Base-by-base conservation (phyloP, 2,329 filamentous ascomycete species). In the Neophaeococcomyces mojaviensis region DNA sequence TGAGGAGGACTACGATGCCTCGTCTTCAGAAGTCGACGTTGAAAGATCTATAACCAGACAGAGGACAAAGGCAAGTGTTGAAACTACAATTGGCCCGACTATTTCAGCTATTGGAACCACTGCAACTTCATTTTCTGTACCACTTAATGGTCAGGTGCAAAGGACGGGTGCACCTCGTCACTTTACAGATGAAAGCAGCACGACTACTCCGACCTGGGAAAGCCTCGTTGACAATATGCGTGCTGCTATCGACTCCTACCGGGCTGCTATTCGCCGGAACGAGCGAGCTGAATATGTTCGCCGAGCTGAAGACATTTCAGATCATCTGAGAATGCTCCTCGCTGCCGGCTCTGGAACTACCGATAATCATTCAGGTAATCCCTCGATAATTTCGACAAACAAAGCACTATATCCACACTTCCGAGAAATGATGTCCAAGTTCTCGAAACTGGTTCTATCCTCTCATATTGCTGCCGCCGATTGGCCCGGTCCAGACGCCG, bases 391-490 rank as follows among this genome's bases (percentile, higher is more conserved):
- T 49, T 96, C 89, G 5, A 94, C 88, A 4, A 98, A 98, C 72
- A 97, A 97, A 65, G 86, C 88, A 0, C 72, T 98, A 13, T 97
- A 97, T 61, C 92, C 92, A 19, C 89, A 97, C 66, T 98, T 98
- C 68, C 78, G 92, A 44, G 92, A 97, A 62, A 97, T 97, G 82
- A 98, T 98, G 92, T 97, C 92, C 36, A 89, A 94, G 58, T 98
- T 98, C 64, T 97, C 92, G n/a, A 98, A 98, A 65, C 75, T 98
- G 8, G 92, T 98, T 36, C 82, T 98, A 39, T 98, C 92, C 2
- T 97, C 92, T 12, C 92, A 98, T 62, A 96, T 98, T 62, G 92
- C 92, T 32, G 88, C 90, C 4, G 87, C 90, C 28, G 92, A 98
- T 68, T 97, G 88, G 80, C 89, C 90, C 7, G 88, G 90, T 45